phyloP scores from a whole-genome alignment of 768 basidiomycete species.

The Boletus reticuloceps region DNA sequence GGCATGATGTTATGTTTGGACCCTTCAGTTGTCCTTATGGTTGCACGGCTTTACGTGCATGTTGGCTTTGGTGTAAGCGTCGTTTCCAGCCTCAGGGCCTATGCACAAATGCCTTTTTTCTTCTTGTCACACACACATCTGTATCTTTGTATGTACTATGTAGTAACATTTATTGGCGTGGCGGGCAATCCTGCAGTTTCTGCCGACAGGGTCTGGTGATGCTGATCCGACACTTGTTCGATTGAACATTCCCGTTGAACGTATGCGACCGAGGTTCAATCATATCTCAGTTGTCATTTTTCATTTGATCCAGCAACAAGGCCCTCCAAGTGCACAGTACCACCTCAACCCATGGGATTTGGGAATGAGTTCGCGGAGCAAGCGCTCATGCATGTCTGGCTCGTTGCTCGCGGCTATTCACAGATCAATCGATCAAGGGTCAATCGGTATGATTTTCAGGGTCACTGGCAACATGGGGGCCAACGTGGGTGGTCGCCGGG shows the following conservation, averaged over 20 bases:
- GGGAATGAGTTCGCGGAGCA: neutral
- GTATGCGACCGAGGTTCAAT: neutral
- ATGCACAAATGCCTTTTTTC: neutral
- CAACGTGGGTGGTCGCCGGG: neutral
- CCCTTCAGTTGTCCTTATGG: neutral
- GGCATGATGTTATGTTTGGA: neutral
- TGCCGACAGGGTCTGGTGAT: neutral
- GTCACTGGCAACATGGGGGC: neutral
- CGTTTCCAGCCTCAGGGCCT: neutral
- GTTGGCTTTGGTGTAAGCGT: neutral
- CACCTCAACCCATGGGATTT: neutral
- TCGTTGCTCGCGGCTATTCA: too few relatives aligned
- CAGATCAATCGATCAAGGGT: too few relatives aligned
- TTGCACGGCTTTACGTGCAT: neutral
- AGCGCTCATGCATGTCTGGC: neutral
- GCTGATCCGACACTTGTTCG: neutral
- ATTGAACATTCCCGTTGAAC: neutral
- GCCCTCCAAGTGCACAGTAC: too few relatives aligned
- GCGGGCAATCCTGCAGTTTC: too few relatives aligned
- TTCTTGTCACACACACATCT: neutral
- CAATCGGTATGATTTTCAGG: neutral
- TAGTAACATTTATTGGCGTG: too few relatives aligned
- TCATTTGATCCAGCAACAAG: neutral
- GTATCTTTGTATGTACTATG: too few relatives aligned
- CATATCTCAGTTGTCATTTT: too few relatives aligned